Conservation (phyloP, 345 rosid genomes). For the Viola odorata region DNA sequence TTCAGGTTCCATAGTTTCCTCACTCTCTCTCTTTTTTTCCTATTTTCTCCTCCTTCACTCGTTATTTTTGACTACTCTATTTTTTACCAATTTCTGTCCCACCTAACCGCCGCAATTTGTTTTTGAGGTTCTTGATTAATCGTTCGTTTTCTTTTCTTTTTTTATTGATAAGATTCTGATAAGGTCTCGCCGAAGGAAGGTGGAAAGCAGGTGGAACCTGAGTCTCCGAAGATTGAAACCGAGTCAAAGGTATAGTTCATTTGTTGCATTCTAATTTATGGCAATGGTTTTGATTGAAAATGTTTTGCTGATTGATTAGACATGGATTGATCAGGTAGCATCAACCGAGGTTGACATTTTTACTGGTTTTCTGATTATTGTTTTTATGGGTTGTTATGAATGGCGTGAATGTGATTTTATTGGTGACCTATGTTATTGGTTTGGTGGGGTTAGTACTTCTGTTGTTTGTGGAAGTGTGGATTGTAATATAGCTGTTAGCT, state of each 20-base stretch:
- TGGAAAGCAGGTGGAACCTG: constrained; percentile 6
- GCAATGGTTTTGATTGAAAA: not conserved
- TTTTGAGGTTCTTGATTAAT: not conserved
- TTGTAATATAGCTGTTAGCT: not conserved
- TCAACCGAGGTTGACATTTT: not conserved
- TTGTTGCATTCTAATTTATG: not conserved
- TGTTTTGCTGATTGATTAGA: not conserved
- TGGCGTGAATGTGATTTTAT: not conserved
- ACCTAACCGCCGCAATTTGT: not conserved
- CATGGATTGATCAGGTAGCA: not conserved
- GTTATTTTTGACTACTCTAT: not conserved
- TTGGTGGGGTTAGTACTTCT: not conserved
- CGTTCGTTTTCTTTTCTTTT: not conserved
- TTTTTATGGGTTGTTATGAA: not conserved
- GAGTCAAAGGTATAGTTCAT: constrained; percentile 46
- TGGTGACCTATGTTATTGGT: not conserved
- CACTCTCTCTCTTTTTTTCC: constrained; percentile 7
- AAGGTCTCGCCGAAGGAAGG: constrained; percentile 30
- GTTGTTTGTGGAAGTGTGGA: not conserved
- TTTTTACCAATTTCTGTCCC: not conserved
- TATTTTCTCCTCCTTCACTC: constrained; percentile 4
- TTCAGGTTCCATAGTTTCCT: constrained; percentile 29
- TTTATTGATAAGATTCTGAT: constrained; percentile 46
- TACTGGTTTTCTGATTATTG: not conserved
- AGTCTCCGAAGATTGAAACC: constrained; percentile 24